Conservation (phyloP, 352 stramenopile species). For the Nannochloropsis limnetica region DNA sequence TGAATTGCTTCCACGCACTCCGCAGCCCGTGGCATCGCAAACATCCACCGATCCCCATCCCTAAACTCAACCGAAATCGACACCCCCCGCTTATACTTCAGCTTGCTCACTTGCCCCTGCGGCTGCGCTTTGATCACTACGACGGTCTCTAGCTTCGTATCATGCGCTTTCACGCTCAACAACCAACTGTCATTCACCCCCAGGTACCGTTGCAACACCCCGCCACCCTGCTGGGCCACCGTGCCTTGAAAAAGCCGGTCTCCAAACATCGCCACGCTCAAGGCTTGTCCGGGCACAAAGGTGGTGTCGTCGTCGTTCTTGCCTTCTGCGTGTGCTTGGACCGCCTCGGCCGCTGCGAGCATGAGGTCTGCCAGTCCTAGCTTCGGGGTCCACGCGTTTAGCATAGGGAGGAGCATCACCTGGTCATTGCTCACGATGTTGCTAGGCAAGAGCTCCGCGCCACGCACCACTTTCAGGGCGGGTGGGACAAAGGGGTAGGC, state of each 20-base stretch:
- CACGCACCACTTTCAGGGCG: neutral
- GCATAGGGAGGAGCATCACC: neutral
- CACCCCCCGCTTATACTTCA: neutral
- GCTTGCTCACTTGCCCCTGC: slow-evolving; percentile 4
- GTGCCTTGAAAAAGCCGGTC: neutral
- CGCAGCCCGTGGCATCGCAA: neutral
- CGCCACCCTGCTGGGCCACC: neutral
- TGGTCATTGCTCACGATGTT: neutral
- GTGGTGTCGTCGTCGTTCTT: neutral
- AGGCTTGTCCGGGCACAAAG: neutral
- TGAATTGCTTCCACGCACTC: slow-evolving; percentile 5
- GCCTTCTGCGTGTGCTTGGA: neutral
- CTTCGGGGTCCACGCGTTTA: neutral
- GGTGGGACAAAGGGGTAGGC: slow-evolving; percentile 15
- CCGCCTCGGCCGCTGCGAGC: neutral
- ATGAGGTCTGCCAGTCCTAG: slow-evolving; percentile 1
- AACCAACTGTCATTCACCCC: neutral
- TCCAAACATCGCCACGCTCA: neutral
- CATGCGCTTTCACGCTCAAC: neutral
- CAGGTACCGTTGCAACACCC: neutral
- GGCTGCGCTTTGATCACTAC: neutral
- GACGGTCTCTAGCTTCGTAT: neutral
- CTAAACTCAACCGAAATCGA: slow-evolving; percentile 14
- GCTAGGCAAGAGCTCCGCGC: neutral
- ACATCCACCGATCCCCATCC: neutral